phyloP scores from a whole-genome alignment of 2,329 filamentous ascomycete genomes.

The Hymenoscyphus infarciens region DNA sequence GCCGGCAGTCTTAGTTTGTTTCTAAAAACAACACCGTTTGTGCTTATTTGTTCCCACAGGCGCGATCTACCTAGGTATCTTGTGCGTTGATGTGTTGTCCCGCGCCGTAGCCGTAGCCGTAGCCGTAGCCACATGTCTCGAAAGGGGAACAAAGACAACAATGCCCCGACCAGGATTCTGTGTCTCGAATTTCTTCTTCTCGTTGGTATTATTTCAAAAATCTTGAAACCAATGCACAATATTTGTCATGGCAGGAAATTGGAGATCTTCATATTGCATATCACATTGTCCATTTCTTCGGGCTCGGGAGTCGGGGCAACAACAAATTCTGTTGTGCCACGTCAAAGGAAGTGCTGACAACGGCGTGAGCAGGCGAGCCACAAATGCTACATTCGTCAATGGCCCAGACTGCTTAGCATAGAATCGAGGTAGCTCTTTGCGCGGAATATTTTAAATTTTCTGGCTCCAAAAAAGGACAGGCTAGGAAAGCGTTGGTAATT shows the following conservation, averaged over 20 bases:
- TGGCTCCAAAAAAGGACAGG: not conserved
- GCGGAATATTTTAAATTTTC: too few species aligned
- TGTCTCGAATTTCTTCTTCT: not conserved
- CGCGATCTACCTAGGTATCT: not conserved
- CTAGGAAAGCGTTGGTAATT: not conserved
- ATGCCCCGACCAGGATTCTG: not conserved
- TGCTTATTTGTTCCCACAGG: not conserved
- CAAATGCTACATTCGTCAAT: not conserved
- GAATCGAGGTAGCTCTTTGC: too few species aligned
- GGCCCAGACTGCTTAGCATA: not conserved
- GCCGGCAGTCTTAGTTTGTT: not conserved
- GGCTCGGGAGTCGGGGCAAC: not conserved
- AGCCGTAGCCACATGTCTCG: not conserved
- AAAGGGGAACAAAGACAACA: slow-evolving; percentile 2
- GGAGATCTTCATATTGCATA: slow-evolving; percentile 1
- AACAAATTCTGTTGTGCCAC: not conserved
- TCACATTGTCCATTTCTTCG: not conserved
- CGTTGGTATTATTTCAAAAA: not conserved
- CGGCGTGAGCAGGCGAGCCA: not conserved
- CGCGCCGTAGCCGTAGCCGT: not conserved
- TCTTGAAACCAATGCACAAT: not conserved
- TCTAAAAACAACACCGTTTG: not conserved
- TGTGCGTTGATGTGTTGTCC: not conserved
- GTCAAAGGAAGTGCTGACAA: not conserved
- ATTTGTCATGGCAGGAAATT: not conserved